Conservation (phyloP, 2,329 filamentous ascomycete species). For the Pyrenophora graminea region DNA sequence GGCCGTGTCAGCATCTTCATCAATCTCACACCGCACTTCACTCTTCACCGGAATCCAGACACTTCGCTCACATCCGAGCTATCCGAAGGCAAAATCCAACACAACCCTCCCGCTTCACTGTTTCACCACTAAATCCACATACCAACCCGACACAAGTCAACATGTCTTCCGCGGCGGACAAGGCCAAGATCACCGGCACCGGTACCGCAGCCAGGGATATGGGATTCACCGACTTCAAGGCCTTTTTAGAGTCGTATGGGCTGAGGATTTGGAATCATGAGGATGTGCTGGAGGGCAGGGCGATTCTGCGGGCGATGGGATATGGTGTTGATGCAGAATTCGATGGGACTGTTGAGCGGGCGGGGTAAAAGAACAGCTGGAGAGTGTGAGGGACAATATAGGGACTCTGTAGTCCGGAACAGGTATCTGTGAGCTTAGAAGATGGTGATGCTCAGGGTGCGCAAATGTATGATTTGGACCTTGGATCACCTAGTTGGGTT, state of each 20-base stretch:
- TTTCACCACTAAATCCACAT: too few relatives aligned
- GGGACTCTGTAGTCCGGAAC: too few relatives aligned
- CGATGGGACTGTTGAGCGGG: neutral
- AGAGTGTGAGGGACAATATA: too few relatives aligned
- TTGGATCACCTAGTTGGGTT: too few relatives aligned
- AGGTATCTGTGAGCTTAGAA: too few relatives aligned
- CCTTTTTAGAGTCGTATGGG: conserved; percentile 24
- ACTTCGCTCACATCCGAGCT: neutral
- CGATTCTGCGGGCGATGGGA: conserved; percentile 26
- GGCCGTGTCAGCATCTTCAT: too few relatives aligned
- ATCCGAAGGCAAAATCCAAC: too few relatives aligned
- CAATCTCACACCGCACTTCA: neutral
- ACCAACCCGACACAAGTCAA: too few relatives aligned
- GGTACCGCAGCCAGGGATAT: conserved; percentile 18
- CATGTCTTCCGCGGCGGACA: conserved; percentile 7
- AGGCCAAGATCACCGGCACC: conserved; percentile 11
- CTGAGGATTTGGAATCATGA: conserved; percentile 11
- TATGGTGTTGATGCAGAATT: conserved; percentile 11
- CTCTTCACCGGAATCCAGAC: neutral
- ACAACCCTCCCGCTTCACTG: too few relatives aligned
- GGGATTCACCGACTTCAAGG: conserved; percentile 17
- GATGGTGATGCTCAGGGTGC: too few relatives aligned
- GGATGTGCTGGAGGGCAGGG: conserved; percentile 28
- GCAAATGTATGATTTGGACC: too few relatives aligned
- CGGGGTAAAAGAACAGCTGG: too few relatives aligned